phyloP scores from a whole-genome alignment of 495 filamentous ascomycete species.

The Trichocladium uniseriatum region DNA sequence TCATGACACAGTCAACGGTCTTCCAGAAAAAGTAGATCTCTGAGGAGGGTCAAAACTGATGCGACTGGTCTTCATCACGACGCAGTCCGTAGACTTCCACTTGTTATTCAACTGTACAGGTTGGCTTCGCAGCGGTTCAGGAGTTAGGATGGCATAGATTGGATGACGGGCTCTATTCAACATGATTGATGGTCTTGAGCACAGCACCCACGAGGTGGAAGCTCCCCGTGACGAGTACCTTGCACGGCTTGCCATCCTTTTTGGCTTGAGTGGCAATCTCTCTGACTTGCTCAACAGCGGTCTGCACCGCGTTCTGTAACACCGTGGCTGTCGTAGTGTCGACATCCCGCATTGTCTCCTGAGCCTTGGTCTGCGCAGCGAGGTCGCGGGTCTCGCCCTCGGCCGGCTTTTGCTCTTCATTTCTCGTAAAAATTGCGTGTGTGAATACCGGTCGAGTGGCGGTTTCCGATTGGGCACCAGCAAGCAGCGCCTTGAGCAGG shows the following conservation, averaged over 20 bases:
- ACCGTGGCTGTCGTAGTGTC: constrained; percentile 12
- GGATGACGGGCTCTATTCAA: constrained; percentile 16
- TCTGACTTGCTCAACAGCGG: constrained; percentile 23
- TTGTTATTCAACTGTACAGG: constrained; percentile 14
- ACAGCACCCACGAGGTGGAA: constrained; percentile 80
- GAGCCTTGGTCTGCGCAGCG: constrained; percentile 25
- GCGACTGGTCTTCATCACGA: constrained; percentile 15
- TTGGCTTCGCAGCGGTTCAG: constrained; percentile 6
- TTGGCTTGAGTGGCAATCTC: constrained; percentile 8
- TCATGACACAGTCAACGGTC: not conserved
- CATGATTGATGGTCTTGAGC: constrained; percentile 61
- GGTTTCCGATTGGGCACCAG: constrained; percentile 9
- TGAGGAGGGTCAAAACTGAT: too few species aligned
- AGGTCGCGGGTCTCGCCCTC: constrained; percentile 25
- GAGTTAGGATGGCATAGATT: constrained; percentile 1
- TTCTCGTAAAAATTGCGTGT: constrained; percentile 35
- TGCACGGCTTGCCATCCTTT: constrained; percentile 9
- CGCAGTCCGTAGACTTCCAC: not conserved
- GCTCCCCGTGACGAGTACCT: constrained; percentile 67
- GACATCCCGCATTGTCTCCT: constrained; percentile 16
- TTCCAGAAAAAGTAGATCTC: too few species aligned
- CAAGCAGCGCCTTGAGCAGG: constrained; percentile 45
- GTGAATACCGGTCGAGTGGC: constrained; percentile 19
- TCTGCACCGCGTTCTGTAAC: constrained; percentile 20
- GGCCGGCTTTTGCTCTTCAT: constrained; percentile 22